Evolutionary conservation across 1,284 basidiomycete species (phyloP).

Genomic region (Puccinia triticina): DNA sequence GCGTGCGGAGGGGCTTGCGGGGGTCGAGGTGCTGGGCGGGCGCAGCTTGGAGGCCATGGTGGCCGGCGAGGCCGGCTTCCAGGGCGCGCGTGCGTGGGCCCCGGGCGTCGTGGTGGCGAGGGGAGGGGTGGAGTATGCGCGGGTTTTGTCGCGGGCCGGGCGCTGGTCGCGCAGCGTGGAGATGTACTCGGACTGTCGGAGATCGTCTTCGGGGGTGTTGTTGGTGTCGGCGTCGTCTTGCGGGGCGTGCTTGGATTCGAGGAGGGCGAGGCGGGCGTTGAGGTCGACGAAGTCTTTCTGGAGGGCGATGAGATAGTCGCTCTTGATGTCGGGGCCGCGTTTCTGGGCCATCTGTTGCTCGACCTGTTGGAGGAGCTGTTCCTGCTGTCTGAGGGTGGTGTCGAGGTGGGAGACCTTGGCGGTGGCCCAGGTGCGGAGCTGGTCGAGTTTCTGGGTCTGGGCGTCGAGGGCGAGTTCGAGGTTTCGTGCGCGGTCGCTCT

Average conservation of each 20-base stretch:
- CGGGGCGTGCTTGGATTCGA: conserved; percentile 16
- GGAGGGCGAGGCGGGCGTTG: conserved; percentile 16
- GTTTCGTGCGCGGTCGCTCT: background rate
- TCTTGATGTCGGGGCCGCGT: conserved; percentile 36
- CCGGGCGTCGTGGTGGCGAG: background rate
- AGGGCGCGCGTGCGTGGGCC: background rate
- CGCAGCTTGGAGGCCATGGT: conserved; percentile 44
- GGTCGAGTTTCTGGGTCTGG: conserved; percentile 30
- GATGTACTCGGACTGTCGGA: too few relatives aligned
- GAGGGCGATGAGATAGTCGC: conserved; percentile 43
- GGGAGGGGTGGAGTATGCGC: conserved; percentile 30
- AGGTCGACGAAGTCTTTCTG: conserved; percentile 50
- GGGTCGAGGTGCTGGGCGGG: conserved; percentile 7
- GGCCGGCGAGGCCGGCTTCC: conserved; percentile 37
- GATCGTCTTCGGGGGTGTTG: too few relatives aligned
- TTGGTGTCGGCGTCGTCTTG: too few relatives aligned
- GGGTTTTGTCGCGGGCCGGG: background rate
- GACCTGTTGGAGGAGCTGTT: conserved; percentile 27
- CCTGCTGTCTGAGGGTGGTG: conserved; percentile 31
- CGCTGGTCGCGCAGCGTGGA: background rate
- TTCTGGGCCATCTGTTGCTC: conserved; percentile 27
- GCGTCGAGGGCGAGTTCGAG: conserved; percentile 23
- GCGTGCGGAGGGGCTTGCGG: background rate
- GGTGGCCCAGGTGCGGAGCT: conserved; percentile 44
- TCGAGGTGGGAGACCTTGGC: conserved; percentile 44